Evolutionary conservation across 1,284 basidiomycete genomes (phyloP).

Genomic region (Sanguinoderma infundibulare): DNA sequence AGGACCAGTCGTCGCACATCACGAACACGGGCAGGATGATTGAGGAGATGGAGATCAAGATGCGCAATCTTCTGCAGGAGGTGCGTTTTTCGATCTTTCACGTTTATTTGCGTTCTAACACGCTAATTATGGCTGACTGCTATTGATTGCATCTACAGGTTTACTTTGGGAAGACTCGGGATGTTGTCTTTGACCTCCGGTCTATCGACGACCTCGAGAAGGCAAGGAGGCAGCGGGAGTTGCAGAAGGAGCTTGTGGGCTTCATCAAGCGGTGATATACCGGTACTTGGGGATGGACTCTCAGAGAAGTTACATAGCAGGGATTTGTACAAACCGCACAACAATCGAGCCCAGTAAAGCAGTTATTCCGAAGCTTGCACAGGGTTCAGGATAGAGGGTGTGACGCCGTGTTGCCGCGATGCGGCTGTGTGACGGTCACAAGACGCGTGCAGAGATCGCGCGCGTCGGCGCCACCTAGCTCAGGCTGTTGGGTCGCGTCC

Average conservation of each 20-base stretch:
- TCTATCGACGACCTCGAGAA: conserved; percentile 88
- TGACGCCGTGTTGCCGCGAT: conserved; percentile 5
- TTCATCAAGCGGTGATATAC: conserved; percentile 69
- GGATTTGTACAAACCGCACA: conserved; percentile 4
- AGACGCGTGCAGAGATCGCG: not conserved
- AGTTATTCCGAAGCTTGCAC: not conserved
- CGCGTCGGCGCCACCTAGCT: not conserved
- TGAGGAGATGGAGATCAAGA: conserved; percentile 99
- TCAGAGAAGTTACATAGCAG: conserved; percentile 3
- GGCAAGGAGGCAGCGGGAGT: conserved; percentile 78
- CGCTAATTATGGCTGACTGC: not conserved
- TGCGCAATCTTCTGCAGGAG: conserved; percentile 94
- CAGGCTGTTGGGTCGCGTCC: conserved; percentile 5
- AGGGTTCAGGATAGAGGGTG: not conserved
- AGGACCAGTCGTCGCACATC: conserved; percentile 83
- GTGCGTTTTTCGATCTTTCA: conserved; percentile 37
- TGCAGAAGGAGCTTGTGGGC: conserved; percentile 96
- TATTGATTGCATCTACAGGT: conserved; percentile 53
- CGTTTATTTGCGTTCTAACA: not conserved
- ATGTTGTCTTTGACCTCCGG: conserved; percentile 91
- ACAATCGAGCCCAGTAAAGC: not conserved
- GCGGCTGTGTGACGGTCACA: conserved; percentile 2
- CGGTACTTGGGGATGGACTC: not conserved
- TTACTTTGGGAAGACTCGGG: conserved; percentile 98
- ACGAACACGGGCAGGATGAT: conserved; percentile 93